Conservation (phyloP, 202 grass and related monocot species). For the Panicum hallii region DNA sequence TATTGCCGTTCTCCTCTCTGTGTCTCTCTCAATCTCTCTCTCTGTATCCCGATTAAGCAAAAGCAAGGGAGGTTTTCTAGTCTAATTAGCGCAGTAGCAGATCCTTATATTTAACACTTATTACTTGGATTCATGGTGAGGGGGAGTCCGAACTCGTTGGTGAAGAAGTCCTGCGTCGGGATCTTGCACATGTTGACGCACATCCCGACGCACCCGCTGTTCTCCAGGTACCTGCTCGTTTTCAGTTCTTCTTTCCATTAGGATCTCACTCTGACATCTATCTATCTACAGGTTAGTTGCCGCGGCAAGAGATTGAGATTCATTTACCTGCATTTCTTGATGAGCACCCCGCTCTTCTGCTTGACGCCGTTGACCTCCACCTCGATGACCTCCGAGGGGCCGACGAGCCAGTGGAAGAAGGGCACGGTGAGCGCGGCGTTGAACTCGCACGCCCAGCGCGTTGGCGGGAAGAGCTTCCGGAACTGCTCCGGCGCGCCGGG, state of each 20-base stretch:
- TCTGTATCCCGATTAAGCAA: too few relatives aligned
- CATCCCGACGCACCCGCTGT: constrained; percentile 92
- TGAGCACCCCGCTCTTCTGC: constrained; percentile 79
- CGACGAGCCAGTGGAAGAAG: constrained; percentile 93
- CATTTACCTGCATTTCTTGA: constrained; percentile 77
- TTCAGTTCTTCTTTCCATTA: not conserved
- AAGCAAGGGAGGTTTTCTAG: too few relatives aligned
- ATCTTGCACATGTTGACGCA: constrained; percentile 96
- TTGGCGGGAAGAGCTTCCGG: constrained; percentile 75
- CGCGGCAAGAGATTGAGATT: too few relatives aligned
- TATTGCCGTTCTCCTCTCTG: too few relatives aligned
- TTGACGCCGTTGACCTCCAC: constrained; percentile 75
- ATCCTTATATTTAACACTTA: too few relatives aligned
- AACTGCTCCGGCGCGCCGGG: constrained; percentile 81
- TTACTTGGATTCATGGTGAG: constrained; percentile 97
- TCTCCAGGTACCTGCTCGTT: constrained; percentile 72
- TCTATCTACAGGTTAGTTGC: too few relatives aligned
- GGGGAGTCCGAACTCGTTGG: constrained; percentile 88
- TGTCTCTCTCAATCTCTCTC: too few relatives aligned
- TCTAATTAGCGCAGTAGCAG: too few relatives aligned
- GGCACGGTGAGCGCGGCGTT: constrained; percentile 89
- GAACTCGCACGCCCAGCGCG: constrained; percentile 90
- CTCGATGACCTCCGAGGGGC: constrained; percentile 73
- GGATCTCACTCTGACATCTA: not conserved
- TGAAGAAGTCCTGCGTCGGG: constrained; percentile 92